Base-by-base conservation (phyloP, 768 basidiomycete species). In the Termitomyces heimii region DNA sequence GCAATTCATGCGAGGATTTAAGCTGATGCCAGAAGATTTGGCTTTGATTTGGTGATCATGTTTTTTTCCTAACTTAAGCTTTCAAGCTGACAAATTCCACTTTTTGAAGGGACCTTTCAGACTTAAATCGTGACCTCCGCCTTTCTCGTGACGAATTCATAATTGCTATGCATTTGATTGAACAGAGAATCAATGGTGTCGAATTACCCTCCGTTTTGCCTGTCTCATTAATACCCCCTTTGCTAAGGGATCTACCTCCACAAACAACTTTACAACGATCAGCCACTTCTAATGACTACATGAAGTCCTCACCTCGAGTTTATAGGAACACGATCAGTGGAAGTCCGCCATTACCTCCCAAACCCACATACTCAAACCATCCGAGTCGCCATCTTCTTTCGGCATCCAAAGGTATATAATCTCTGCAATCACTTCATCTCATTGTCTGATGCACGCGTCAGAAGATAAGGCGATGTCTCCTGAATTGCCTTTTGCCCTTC, bases 101-200 rank as follows among this genome's bases (percentile, higher is more conserved):
- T 43, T 14, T n/a, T 24, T 44, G 2, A 49, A 75, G 74, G 73
- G 67, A 70, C 29, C 67, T 75, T 8, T 67, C 71, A 7, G 70
- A 73, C 54, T 37, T 75, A 2, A 65, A 73, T 54, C 60, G 67
- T 26, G 72, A 76, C 51, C 67, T 67, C 31, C 63, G 67, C 34
- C 60, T 77, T 12, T 71, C 71, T 18, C 60, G 63, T n/a, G 75
- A 76, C 31, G 70, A 70, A 31, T 76, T 77, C 55, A 69, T 69
- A 0, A 63, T 76, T 16, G 72, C 73, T 2, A 63, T 76, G 60
- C 68, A 76, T 61, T 63, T 76, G 26, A 66, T 73, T 22, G 68
- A 71, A 42, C 67, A 64, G 40, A 67, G 62, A 54, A 57, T 71
- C 18, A 65, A 65, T 34, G 75, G 75, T 9, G 63, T 63, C 47